phyloP scores from a whole-genome alignment of 2,329 filamentous ascomycete species.

The Myriosclerotinia duriaeana region DNA sequence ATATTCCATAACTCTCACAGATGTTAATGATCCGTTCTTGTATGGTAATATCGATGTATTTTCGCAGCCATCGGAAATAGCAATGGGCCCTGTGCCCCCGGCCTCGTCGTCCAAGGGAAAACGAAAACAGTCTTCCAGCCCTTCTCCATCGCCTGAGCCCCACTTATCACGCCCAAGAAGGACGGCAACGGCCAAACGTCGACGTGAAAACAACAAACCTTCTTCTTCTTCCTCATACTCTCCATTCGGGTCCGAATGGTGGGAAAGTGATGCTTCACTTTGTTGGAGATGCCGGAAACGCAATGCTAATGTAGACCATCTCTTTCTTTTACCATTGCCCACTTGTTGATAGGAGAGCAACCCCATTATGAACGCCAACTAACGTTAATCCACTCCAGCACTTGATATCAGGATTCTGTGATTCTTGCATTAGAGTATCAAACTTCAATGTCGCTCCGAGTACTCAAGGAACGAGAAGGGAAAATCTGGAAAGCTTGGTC shows the following conservation, averaged over 20 bases:
- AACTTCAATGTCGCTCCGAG: slow-evolving; percentile 28
- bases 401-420: slow-evolving; percentile 26
- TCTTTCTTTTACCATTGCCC: neutral
- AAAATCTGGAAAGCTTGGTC: slow-evolving; percentile 29
- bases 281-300: slow-evolving; percentile 22
- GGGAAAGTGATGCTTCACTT: slow-evolving; percentile 12
- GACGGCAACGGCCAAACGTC: slow-evolving; percentile 18
- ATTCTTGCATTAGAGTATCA: slow-evolving; percentile 25
- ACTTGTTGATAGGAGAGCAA: neutral
- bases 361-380: neutral
- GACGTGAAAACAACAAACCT: neutral
- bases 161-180: slow-evolving; percentile 6
- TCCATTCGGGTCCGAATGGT: neutral
- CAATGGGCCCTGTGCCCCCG: neutral
- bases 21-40: slow-evolving; percentile 11
- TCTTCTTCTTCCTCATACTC: neutral
- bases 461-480: slow-evolving; percentile 24
- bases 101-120: neutral
- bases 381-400: slow-evolving; percentile 7
- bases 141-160: slow-evolving; percentile 10
- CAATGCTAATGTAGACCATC: slow-evolving; percentile 11
- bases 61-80: slow-evolving; percentile 7
- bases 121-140: slow-evolving; percentile 17
- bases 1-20: neutral
- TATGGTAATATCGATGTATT: slow-evolving; percentile 12